Percentiles rank a stretch among this genome's conserved stretches.
These are phyloP conservation scores for Salvia miltiorrhiza DNA, from an alignment of 257 asterid species.

Conservation along the genomic window DNA sequence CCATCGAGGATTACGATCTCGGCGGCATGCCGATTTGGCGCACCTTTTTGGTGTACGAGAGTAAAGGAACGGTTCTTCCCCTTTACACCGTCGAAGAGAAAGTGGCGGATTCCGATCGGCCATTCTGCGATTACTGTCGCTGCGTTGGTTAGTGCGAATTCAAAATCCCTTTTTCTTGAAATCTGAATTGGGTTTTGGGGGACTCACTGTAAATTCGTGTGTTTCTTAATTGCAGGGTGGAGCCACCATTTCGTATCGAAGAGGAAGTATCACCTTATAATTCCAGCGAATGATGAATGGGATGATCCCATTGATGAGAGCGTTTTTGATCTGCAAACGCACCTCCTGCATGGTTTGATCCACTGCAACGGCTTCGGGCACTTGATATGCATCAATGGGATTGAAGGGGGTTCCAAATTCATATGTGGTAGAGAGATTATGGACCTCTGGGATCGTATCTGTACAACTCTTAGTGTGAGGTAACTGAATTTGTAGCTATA, in stretches of 20 bases:
- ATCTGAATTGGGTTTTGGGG: not conserved
- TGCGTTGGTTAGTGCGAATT: constrained; percentile 49
- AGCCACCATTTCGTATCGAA: constrained; percentile 79
- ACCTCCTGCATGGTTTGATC: constrained; percentile 79
- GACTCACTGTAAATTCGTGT: not conserved
- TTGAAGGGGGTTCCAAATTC: constrained; percentile 75
- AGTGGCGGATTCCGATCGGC: constrained; percentile 43
- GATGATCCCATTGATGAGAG: constrained; percentile 49
- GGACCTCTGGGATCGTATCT: constrained; percentile 94
- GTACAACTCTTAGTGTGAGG: constrained; percentile 59
- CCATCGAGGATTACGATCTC: constrained; percentile 42
- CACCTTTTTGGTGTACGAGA: constrained; percentile 68
- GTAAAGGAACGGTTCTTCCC: constrained; percentile 56
- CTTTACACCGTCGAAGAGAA: constrained; percentile 76
- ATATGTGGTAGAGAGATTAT: constrained; percentile 65
- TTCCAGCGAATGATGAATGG: constrained; percentile 76
- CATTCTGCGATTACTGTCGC: constrained; percentile 75
- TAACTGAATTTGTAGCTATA: constrained; percentile 15
- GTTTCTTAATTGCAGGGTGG: constrained; percentile 59
- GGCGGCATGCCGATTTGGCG: constrained; percentile 68
- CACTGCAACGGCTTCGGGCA: constrained; percentile 92
- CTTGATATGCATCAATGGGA: constrained; percentile 73
- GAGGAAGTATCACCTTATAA: constrained; percentile 81
- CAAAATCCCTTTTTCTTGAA: not conserved
- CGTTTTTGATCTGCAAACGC: constrained; percentile 54